Conservation (phyloP, 345 rosid genomes). For the Erysimum cheiranthoides region DNA sequence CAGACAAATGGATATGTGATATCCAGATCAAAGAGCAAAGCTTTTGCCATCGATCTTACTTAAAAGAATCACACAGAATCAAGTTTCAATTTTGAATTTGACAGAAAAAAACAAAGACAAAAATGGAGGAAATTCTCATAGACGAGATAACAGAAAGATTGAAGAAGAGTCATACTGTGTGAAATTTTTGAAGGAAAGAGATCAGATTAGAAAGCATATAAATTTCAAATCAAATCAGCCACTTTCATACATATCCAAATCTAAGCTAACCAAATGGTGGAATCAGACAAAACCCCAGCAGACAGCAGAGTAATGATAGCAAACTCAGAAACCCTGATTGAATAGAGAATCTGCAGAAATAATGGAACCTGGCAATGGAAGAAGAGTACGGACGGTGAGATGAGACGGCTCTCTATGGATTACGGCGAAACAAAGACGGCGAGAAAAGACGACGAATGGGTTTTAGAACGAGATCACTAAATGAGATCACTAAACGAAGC, state of each 20-base stretch:
- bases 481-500: neutral
- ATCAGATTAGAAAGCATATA: constrained; percentile 24
- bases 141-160: too few species aligned
- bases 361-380: constrained; percentile 34
- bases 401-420: neutral
- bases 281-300: constrained; percentile 8
- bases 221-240: constrained; percentile 10
- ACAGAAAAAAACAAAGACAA: too few species aligned
- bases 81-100: neutral
- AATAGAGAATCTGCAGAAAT: constrained; percentile 9
- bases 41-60: constrained; percentile 16
- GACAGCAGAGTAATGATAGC: neutral
- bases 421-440: constrained; percentile 15
- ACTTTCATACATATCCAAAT: constrained; percentile 13
- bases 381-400: constrained; percentile 30
- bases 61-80: neutral
- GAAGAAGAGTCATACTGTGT: neutral
- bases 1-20: neutral
- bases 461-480: neutral
- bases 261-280: constrained; percentile 8
- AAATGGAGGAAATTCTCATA: too few species aligned
- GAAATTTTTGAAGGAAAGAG: neutral
- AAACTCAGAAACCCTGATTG: neutral
- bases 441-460: constrained; percentile 2
- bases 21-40: constrained; percentile 15